A percentile compares a stretch with the other conserved stretches of the same genome.
Conservation (phyloP, 1,284 basidiomycete genomes). For the Lentinula novae-zelandiae region DNA sequence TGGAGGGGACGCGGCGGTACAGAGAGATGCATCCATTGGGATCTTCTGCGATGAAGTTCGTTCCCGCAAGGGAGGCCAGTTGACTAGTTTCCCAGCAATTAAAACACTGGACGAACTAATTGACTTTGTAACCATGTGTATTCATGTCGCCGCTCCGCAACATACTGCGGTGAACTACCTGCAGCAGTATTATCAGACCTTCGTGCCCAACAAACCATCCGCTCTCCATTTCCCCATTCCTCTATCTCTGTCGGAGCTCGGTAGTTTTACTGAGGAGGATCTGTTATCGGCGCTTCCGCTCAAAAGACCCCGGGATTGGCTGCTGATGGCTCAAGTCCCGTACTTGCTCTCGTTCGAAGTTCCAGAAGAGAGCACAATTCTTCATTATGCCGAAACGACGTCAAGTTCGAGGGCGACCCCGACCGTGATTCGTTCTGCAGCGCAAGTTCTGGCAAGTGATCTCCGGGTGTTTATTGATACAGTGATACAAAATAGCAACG, state of each 20-base stretch:
- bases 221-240: slow-evolving; percentile 21
- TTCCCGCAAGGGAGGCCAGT: slow-evolving; percentile 16
- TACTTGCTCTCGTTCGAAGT: slow-evolving; percentile 23
- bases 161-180: slow-evolving; percentile 28
- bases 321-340: slow-evolving; percentile 24
- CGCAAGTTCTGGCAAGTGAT: slow-evolving; percentile 16
- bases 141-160: slow-evolving; percentile 25
- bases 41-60: slow-evolving; percentile 21
- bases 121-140: slow-evolving; percentile 25
- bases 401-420: slow-evolving; percentile 8
- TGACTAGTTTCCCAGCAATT: slow-evolving; percentile 21
- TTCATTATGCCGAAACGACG: slow-evolving; percentile 16
- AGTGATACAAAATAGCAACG: slow-evolving; percentile 16
- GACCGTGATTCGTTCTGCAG: slow-evolving; percentile 14
- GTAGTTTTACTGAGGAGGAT: slow-evolving; percentile 16
- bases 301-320: slow-evolving; percentile 18
- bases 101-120: slow-evolving; percentile 22
- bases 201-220: slow-evolving; percentile 25
- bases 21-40: slow-evolving; percentile 15
- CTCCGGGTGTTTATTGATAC: slow-evolving; percentile 16
- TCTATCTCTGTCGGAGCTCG: slow-evolving; percentile 16
- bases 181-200: slow-evolving; percentile 27
- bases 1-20: slow-evolving; percentile 11
- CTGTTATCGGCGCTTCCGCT: slow-evolving; percentile 21
- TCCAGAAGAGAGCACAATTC: slow-evolving; percentile 19